Evolutionary conservation across 306 rosid species (phyloP).

Genomic region (Vigna reflexopilosa): DNA sequence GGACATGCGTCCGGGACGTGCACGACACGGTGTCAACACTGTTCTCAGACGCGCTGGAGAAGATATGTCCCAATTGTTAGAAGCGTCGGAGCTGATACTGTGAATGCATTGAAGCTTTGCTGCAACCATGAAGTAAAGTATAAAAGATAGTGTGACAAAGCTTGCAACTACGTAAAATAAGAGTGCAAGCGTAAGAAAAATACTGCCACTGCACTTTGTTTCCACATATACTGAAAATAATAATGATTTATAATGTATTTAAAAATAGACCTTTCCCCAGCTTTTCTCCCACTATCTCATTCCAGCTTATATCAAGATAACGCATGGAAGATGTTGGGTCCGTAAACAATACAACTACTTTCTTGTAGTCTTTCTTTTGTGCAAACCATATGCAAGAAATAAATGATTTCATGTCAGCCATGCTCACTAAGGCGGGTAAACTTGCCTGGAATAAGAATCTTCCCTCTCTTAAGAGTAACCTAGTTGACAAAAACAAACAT

Average conservation of each 20-base stretch:
- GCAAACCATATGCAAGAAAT: neutral
- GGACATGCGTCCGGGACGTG: no score
- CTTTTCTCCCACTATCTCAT: neutral
- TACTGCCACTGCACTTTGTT: no score
- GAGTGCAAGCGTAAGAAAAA: neutral
- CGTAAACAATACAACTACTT: conserved; percentile 2
- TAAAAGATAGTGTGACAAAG: neutral
- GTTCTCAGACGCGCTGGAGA: no score
- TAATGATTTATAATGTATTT: neutral
- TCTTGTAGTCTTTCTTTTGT: neutral
- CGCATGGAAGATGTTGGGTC: neutral
- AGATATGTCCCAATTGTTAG: no score
- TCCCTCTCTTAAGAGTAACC: conserved; percentile 26
- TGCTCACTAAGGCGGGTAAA: neutral
- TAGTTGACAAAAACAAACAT: conserved; percentile 32
- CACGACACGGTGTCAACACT: no score
- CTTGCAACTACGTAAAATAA: neutral
- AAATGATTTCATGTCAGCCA: neutral
- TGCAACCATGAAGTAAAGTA: no score
- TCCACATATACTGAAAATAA: neutral
- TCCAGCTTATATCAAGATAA: neutral
- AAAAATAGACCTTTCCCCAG: conserved; percentile 13
- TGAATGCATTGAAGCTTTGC: no score
- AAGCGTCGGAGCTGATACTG: no score
- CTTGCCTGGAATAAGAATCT: conserved; percentile 6